These are phyloP conservation scores for Rhodotorula glutinis DNA, from an alignment of 1,284 basidiomycete species.

Conservation along the genomic window DNA sequence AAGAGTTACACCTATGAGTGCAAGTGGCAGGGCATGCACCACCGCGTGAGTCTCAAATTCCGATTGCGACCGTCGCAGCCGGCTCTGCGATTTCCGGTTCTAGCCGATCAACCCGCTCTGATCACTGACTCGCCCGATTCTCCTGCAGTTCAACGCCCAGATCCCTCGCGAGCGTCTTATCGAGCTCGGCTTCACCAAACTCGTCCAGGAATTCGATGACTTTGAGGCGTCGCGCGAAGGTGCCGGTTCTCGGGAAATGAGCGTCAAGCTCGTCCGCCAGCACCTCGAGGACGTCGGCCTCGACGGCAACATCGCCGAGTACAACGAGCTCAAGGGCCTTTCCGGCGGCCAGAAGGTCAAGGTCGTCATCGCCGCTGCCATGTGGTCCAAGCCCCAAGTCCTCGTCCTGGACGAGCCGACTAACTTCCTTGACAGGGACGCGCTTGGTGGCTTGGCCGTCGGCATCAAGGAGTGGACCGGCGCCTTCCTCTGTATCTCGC, in stretches of 20 bases:
- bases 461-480: slow-evolving; percentile 96
- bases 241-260: slow-evolving; percentile 80
- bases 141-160: slow-evolving; percentile 75
- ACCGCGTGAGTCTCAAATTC: slow-evolving; percentile 56
- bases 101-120: neutral
- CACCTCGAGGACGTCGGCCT: slow-evolving; percentile 89
- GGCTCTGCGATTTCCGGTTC: neutral
- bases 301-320: slow-evolving; percentile 94
- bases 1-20: slow-evolving; percentile 59
- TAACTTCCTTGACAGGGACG: slow-evolving; percentile 78
- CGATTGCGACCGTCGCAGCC: too few relatives aligned
- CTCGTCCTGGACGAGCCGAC: slow-evolving; percentile 60
- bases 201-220: slow-evolving; percentile 94
- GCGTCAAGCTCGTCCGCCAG: slow-evolving; percentile 74
- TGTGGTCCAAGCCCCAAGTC: slow-evolving; percentile 92
- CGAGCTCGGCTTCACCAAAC: slow-evolving; percentile 83
- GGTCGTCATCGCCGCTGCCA: slow-evolving; percentile 81
- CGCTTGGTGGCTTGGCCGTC: slow-evolving; percentile 86
- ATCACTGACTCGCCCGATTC: neutral
- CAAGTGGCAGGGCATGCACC: slow-evolving; percentile 93
- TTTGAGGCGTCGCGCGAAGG: slow-evolving; percentile 92
- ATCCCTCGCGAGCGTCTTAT: slow-evolving; percentile 84
- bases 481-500: slow-evolving; percentile 95
- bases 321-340: slow-evolving; percentile 80
- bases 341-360: slow-evolving; percentile 85